A percentile compares a stretch with the other conserved stretches of the same genome.
These are phyloP conservation scores for Bifiguratus adelaidae DNA, from an alignment of 192 early-diverging fungal genomes.

Conservation along the genomic window DNA sequence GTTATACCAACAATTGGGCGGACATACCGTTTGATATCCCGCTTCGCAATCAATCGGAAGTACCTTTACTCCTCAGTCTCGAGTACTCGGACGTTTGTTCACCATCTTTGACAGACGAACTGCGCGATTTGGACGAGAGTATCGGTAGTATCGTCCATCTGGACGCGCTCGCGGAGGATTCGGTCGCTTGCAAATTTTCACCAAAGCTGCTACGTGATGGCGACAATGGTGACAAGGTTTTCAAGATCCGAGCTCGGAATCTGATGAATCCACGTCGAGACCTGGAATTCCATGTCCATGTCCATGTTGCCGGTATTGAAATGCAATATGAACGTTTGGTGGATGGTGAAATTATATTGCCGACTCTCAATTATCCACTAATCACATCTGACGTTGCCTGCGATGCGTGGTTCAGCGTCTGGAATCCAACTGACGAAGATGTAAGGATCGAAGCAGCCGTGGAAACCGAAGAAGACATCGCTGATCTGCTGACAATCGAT, in stretches of 20 bases:
- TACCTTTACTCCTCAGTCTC: too few species aligned
- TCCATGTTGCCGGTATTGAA: constrained; percentile 58
- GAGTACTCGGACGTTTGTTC: too few species aligned
- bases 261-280: constrained; percentile 52
- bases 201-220: too few species aligned
- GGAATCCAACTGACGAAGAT: constrained; percentile 68
- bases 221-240: constrained; percentile 33
- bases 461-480: constrained; percentile 46
- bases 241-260: constrained; percentile 50
- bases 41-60: constrained; percentile 52
- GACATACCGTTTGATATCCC: constrained; percentile 45
- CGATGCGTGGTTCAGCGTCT: constrained; percentile 76
- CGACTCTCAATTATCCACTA: constrained; percentile 59
- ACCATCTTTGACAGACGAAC: too few species aligned
- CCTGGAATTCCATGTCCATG: constrained; percentile 34
- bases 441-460: constrained; percentile 66
- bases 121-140: too few species aligned
- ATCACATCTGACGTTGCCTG: constrained; percentile 41
- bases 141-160: too few species aligned
- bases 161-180: too few species aligned
- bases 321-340: constrained; percentile 62
- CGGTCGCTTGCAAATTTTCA: too few species aligned
- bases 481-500: constrained; percentile 52
- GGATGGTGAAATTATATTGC: constrained; percentile 55
- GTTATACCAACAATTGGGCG: constrained; percentile 63